phyloP scores from a whole-genome alignment of 2,329 filamentous ascomycete species.

The Penicillium glabrum region DNA sequence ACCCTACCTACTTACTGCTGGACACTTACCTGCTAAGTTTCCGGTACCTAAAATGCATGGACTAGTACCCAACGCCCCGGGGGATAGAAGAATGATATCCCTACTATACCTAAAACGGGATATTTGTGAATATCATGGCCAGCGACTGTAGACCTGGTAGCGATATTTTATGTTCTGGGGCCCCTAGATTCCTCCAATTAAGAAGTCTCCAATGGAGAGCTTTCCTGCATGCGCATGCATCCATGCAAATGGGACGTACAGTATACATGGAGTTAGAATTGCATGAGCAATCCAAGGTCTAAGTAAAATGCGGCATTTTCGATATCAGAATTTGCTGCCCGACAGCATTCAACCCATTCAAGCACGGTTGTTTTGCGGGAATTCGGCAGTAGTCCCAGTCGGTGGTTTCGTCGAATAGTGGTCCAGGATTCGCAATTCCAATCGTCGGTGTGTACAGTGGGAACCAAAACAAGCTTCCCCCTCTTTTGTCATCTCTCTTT shows the following conservation, averaged over 20 bases:
- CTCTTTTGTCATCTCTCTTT: background rate
- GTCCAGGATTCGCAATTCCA: constrained; percentile 10
- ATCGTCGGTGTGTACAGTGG: constrained; percentile 10
- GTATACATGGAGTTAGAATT: background rate
- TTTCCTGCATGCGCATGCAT: background rate
- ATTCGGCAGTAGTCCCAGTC: constrained; percentile 4
- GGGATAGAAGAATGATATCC: too few species aligned
- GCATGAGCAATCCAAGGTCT: background rate
- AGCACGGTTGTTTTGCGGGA: constrained; percentile 2
- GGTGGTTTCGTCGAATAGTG: constrained; percentile 26
- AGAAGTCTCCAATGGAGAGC: background rate
- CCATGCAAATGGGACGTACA: too few species aligned
- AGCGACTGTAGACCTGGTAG: too few species aligned
- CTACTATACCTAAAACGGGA: too few species aligned
- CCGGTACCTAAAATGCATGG: too few species aligned
- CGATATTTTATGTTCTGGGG: too few species aligned
- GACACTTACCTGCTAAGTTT: too few species aligned
- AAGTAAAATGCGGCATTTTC: constrained; percentile 1
- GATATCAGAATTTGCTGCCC: background rate
- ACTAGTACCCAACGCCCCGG: too few species aligned
- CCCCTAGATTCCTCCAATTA: too few species aligned
- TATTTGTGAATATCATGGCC: too few species aligned
- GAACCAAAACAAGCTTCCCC: background rate
- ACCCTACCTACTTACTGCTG: background rate
- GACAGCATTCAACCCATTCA: background rate